Base-by-base conservation (phyloP, 192 early-diverging fungal genomes). In the Backusella morwellensis region DNA sequence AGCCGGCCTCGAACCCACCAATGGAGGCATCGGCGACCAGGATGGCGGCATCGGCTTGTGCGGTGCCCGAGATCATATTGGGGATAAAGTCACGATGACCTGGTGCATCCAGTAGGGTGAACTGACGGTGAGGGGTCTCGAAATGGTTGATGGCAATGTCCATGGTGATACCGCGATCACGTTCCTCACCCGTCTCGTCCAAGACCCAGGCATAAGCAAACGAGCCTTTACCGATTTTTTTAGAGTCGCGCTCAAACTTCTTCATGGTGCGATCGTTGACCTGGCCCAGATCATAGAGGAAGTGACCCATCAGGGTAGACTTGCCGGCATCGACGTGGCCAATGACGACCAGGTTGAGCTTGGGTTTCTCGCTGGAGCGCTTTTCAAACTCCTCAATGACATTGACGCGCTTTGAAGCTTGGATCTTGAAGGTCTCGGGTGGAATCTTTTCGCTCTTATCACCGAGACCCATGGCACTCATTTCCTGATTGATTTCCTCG, bases 31-130 rank as follows among this genome's bases (percentile, higher is more conserved):
- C 97, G 6, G 98, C 93, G 9, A 99, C 98, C 40, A 99, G 86
- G 12, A 99, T 86, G 0, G 97, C 96, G 17, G 93, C 97, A 89
- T 99, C 98, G 0, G 98, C 98, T 71, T 96, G 95, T 34, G 89
- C 83, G 5, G 98, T 95, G 6, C 98, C 98, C 2, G 93, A 92
- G 76, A 99, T 98, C 97, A 99, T 99, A 80, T 97, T 97, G n/a
- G 98, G 97, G 68, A 99, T 93, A 83, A 99, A 99, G 84, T 99
- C 98, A 26, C 94, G 88, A 78, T 99, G 98, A 4, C 98, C 98
- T 3, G 98, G 98, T 3, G 97, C 95, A 80, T 99, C 98, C 76
- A 99, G 78, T 14, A 99, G 74, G 6, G 96, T 98, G 75, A 97
- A 97, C 36, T 85, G 82, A 23, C 92, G 86, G 36, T 92, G 77